Conservation (phyloP, 2,329 filamentous ascomycete genomes). For the Sarocladium oryzae region DNA sequence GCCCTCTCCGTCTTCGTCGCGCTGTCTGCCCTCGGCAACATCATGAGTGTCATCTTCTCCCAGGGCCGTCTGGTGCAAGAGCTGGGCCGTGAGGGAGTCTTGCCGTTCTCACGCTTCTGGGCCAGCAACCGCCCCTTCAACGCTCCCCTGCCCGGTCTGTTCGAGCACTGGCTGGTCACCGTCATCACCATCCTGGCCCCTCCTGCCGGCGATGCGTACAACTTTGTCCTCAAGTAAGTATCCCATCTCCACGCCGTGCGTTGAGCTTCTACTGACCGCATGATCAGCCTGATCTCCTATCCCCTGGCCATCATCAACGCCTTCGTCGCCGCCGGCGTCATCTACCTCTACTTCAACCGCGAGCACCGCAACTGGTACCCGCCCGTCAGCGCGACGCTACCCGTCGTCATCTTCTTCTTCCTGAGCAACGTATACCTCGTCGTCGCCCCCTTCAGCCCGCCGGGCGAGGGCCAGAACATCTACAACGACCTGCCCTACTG, state of each 20-base stretch:
- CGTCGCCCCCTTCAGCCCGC: slow-evolving; percentile 51
- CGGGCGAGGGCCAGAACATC: slow-evolving; percentile 42
- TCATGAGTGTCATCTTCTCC: slow-evolving; percentile 62
- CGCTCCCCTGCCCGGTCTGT: slow-evolving; percentile 53
- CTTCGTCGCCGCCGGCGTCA: slow-evolving; percentile 45
- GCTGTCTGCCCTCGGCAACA: slow-evolving; percentile 61
- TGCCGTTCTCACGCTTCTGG: slow-evolving; percentile 57
- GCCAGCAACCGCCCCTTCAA: slow-evolving; percentile 59
- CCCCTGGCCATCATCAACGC: slow-evolving; percentile 53
- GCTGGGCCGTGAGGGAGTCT: slow-evolving; percentile 58
- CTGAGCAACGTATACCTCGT: slow-evolving; percentile 56
- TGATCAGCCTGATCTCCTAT: slow-evolving; percentile 52
- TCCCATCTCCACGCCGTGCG: neutral
- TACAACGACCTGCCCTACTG: slow-evolving; percentile 50
- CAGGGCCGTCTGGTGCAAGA: slow-evolving; percentile 61
- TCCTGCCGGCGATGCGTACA: slow-evolving; percentile 61
- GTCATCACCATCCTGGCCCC: slow-evolving; percentile 61
- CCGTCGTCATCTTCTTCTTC: slow-evolving; percentile 52
- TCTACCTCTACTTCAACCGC: slow-evolving; percentile 46
- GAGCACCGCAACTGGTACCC: slow-evolving; percentile 44
- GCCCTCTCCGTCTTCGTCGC: slow-evolving; percentile 60
- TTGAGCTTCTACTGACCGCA: slow-evolving; percentile 9
- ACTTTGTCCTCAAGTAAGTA: slow-evolving; percentile 52
- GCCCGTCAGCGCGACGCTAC: slow-evolving; percentile 47
- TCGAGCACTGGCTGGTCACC: slow-evolving; percentile 58